Evolutionary conservation across 2,329 filamentous ascomycete species (phyloP), one percentile per base, ranked within the genome.

Genomic region (Phyllosticta paracitricarpa): DNA sequence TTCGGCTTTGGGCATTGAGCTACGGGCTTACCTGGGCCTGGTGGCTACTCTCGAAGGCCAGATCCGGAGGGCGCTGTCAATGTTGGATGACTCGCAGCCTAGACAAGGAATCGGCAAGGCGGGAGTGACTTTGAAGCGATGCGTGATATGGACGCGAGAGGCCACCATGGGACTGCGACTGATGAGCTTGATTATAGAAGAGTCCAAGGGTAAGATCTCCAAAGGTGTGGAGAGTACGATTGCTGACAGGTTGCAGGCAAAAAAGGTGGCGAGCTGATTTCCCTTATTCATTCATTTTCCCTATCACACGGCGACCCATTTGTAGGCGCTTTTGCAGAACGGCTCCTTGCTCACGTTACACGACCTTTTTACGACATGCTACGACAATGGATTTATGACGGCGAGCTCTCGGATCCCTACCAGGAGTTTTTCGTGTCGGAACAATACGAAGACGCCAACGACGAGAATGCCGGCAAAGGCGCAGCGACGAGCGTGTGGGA

Each of bases 311-410:
- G 94, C 53, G 94, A 99, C 67, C 94, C 94, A 0, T 92, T 97
- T 66, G 94, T 99, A 26, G 89, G 89, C 64, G 87, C 87, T 0
- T 97, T 97, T 76, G 94, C 94, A 0, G 93, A 97, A 73, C 85
- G 93, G 25, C 80, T 99, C 28, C 81, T 99, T 5, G 82, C 83
- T 5, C 89, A 93, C 68, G 89, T 99, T 59, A 97, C 94, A 1
- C 83, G 89, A 17, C 95, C 95, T 0, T 99, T 99, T 71, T 99
- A 99, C 73, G 90, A 95, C 68, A 97, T 99, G 78, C 80, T 99
- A 59, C 86, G 91, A 60, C 89, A 91, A 68, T 99, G 94, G 94
- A 96, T 99, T 57, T 99, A 99, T 70, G 93, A 99, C 69, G 94
- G 94, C 63, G 95, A 99, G 77, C 82, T 99, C 14, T 91, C 90